Evolutionary conservation across 106 monocot species (phyloP).

Genomic region (Dioscorea dumetorum): DNA sequence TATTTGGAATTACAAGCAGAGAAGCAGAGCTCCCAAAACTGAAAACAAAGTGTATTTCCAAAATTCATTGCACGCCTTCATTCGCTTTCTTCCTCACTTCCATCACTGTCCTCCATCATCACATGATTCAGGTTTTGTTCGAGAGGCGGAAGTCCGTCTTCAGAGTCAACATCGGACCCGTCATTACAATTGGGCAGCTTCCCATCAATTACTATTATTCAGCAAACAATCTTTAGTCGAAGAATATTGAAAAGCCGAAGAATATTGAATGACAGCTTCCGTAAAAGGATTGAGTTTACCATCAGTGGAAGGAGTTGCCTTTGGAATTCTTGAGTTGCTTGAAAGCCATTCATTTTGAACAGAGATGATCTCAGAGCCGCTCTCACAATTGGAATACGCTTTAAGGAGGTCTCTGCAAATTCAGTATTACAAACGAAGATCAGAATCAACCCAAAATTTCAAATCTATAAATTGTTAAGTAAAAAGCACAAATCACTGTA

Average conservation of each 20-base stretch:
- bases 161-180: conserved; percentile 52
- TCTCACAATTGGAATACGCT: conserved; percentile 87
- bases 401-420: conserved; percentile 74
- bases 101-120: conserved; percentile 39
- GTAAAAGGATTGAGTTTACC: conserved; percentile 1
- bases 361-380: conserved; percentile 57
- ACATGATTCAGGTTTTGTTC: conserved; percentile 78
- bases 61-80: background rate
- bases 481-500: background rate
- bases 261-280: too few relatives aligned
- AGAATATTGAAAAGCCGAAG: too few relatives aligned
- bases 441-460: background rate
- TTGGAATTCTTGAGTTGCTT: conserved; percentile 46
- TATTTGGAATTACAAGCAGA: too few relatives aligned
- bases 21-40: too few relatives aligned
- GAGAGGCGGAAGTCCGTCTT: conserved; percentile 84
- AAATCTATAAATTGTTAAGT: background rate
- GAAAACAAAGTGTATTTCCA: too few relatives aligned
- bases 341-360: conserved; percentile 86
- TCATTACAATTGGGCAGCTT: conserved; percentile 4
- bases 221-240: background rate
- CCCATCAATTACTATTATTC: conserved; percentile 18
- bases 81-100: conserved; percentile 29
- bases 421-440: too few relatives aligned
- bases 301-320: conserved; percentile 11